Evolutionary conservation across 768 basidiomycete genomes (phyloP).

Genomic region (Phylloporus scabripes): DNA sequence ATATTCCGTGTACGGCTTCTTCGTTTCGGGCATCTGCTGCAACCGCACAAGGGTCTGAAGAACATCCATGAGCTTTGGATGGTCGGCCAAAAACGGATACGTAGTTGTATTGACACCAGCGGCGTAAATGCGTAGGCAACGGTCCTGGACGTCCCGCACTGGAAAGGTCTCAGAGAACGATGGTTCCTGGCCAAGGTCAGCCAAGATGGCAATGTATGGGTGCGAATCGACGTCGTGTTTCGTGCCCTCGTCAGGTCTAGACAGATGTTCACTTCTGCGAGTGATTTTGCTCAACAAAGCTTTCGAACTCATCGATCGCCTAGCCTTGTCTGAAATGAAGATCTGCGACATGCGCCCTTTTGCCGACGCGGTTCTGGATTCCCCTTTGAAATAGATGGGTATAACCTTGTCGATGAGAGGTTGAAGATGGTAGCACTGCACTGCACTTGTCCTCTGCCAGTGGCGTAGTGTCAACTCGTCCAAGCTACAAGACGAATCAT

Average conservation of each 20-base stretch:
- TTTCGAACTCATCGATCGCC: not conserved
- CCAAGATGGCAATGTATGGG: conserved; percentile 10
- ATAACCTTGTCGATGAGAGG: conserved; percentile 10
- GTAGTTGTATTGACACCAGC: not conserved
- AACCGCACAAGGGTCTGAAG: not conserved
- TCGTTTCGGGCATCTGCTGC: not conserved
- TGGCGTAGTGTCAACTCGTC: conserved; percentile 7
- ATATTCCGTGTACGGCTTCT: not conserved
- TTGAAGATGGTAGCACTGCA: conserved; percentile 14
- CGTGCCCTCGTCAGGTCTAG: not conserved
- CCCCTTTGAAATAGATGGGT: conserved; percentile 10
- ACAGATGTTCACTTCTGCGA: not conserved
- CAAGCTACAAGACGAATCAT: not conserved
- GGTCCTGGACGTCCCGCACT: not conserved
- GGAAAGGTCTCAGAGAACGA: conserved; percentile 5
- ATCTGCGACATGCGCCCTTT: conserved; percentile 8
- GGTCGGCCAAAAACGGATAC: conserved; percentile 6
- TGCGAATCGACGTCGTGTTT: not conserved
- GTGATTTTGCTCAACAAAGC: not conserved
- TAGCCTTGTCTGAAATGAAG: conserved; percentile 17
- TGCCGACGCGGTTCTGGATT: too few relatives aligned
- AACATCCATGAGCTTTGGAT: not conserved
- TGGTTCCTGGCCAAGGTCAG: conserved; percentile 1
- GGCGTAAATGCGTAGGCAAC: conserved; percentile 7
- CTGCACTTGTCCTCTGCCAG: conserved; percentile 13